phyloP scores from a whole-genome alignment of 2,329 filamentous ascomycete genomes.

The Periconia sp. region DNA sequence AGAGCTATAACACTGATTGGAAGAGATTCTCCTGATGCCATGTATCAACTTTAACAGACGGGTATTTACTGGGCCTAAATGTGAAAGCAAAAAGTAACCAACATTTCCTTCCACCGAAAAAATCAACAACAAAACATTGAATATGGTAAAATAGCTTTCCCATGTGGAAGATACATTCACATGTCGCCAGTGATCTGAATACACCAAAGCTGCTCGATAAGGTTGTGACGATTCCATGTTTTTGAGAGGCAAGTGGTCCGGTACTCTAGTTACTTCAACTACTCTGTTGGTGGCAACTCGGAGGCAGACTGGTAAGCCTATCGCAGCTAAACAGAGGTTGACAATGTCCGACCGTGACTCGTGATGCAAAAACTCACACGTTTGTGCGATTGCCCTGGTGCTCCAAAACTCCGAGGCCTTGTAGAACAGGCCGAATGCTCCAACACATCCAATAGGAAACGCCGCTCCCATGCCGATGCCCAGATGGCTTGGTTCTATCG shows the following conservation, averaged over 20 bases:
- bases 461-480: conserved; percentile 42
- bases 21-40: too few relatives aligned
- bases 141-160: too few relatives aligned
- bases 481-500: conserved; percentile 35
- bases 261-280: neutral
- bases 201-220: neutral
- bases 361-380: neutral
- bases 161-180: too few relatives aligned
- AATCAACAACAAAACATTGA: too few relatives aligned
- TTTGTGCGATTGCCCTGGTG: conserved; percentile 2
- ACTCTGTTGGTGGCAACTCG: neutral
- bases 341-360: conserved; percentile 3
- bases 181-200: too few relatives aligned
- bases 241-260: neutral
- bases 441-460: conserved; percentile 27
- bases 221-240: neutral
- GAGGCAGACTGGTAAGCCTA: neutral
- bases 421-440: conserved; percentile 36
- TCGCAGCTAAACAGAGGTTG: neutral
- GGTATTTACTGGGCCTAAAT: too few relatives aligned
- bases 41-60: too few relatives aligned
- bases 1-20: too few relatives aligned
- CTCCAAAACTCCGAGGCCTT: conserved; percentile 36
- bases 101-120: too few relatives aligned
- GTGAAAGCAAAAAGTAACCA: too few relatives aligned